These are phyloP conservation scores for Gentiana macrophylla DNA, from an alignment of 257 asterid genomes.

Conservation along the genomic window DNA sequence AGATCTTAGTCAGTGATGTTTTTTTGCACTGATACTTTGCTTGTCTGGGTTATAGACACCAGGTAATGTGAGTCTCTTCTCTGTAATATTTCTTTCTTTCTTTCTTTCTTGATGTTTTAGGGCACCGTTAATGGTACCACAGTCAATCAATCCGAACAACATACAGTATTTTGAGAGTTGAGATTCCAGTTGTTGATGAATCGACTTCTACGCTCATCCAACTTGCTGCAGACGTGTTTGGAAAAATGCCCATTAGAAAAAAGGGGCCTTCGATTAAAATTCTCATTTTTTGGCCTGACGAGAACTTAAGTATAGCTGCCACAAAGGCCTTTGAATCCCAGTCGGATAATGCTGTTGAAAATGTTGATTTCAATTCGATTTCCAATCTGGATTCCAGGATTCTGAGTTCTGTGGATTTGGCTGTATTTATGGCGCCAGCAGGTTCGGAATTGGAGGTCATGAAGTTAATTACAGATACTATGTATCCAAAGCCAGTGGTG, in stretches of 20 bases:
- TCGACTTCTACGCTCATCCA: slow-evolving; percentile 49
- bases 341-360: slow-evolving; percentile 35
- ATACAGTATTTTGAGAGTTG: slow-evolving; percentile 27
- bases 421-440: slow-evolving; percentile 53
- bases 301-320: slow-evolving; percentile 39
- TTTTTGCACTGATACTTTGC: no score
- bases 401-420: slow-evolving; percentile 45
- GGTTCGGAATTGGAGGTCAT: slow-evolving; percentile 40
- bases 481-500: slow-evolving; percentile 63
- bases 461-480: slow-evolving; percentile 35
- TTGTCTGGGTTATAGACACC: no score
- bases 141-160: no score
- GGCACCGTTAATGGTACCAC: no score
- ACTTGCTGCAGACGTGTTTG: slow-evolving; percentile 61
- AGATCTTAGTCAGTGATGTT: no score
- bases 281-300: slow-evolving; percentile 51
- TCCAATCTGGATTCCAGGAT: slow-evolving; percentile 28
- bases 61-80: no score
- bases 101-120: no score
- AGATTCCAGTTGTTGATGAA: slow-evolving; percentile 72
- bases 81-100: no score
- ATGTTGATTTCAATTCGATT: slow-evolving; percentile 32
- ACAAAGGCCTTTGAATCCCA: slow-evolving; percentile 32
- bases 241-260: slow-evolving; percentile 47
- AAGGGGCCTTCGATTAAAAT: slow-evolving; percentile 45